Percentiles rank a stretch among this genome's conserved stretches.
These are phyloP conservation scores for Kodamaea sp. DNA, from an alignment of 1,139 yeast genomes.

Conservation along the genomic window DNA sequence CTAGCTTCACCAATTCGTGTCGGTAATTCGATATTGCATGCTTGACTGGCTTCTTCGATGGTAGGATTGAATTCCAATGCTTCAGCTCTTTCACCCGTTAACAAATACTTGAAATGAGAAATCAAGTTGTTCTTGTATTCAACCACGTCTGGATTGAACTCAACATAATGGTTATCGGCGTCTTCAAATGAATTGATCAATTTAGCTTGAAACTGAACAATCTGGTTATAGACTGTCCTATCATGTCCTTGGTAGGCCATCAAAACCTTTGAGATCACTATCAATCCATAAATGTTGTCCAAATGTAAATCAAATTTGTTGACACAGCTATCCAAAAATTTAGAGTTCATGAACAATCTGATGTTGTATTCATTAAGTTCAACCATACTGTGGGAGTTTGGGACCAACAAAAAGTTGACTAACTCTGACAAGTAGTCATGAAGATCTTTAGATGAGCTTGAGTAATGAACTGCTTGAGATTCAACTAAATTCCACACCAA, in stretches of 20 bases:
- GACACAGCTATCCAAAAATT: slow-evolving; percentile 30
- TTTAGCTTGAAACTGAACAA: slow-evolving; percentile 36
- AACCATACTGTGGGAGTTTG: slow-evolving; percentile 1
- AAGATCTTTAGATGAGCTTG: slow-evolving; percentile 18
- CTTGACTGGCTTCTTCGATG: slow-evolving; percentile 22
- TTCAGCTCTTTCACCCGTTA: slow-evolving; percentile 7
- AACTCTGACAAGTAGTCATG: slow-evolving; percentile 38
- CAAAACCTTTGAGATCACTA: slow-evolving; percentile 27
- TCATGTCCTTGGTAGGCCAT: slow-evolving; percentile 18
- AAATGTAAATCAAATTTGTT: slow-evolving; percentile 28
- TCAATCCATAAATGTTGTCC: slow-evolving; percentile 40
- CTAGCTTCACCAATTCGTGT: background rate
- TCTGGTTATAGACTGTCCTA: slow-evolving; percentile 18
- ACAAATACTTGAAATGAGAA: slow-evolving; percentile 17
- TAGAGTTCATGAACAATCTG: slow-evolving; percentile 30
- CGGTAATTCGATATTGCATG: slow-evolving; percentile 12
- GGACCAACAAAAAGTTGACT: slow-evolving; percentile 22
- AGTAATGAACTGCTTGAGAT: slow-evolving; percentile 32
- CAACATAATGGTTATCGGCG: slow-evolving; percentile 49
- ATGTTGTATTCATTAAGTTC: slow-evolving; percentile 16
- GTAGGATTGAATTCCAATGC: slow-evolving; percentile 18
- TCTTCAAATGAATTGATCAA: slow-evolving; percentile 54
- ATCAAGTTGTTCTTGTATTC: slow-evolving; percentile 25
- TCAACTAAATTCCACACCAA: slow-evolving; percentile 39
- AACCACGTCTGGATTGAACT: slow-evolving; percentile 36